phyloP scores from a whole-genome alignment of 1,284 basidiomycete species.

The Microbotryum lychnidis-dioicae region DNA sequence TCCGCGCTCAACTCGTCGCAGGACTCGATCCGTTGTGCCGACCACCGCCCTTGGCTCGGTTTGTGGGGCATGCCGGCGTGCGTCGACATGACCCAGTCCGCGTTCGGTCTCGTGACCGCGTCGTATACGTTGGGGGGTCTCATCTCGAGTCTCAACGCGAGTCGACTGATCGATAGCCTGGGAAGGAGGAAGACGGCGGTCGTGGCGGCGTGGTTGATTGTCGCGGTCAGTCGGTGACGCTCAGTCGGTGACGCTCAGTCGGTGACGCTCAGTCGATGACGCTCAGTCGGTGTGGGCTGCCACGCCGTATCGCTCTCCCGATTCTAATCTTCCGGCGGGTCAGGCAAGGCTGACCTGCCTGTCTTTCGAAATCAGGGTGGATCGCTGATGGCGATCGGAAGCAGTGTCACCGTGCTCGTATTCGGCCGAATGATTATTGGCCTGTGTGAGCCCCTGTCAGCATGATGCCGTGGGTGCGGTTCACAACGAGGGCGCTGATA shows the following conservation, averaged over 20 bases:
- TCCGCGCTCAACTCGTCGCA: slow-evolving; percentile 27
- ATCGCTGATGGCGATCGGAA: slow-evolving; percentile 17
- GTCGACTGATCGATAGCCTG: slow-evolving; percentile 22
- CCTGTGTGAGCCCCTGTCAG: slow-evolving; percentile 24
- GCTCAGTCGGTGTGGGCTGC: slow-evolving; percentile 1
- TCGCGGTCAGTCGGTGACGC: slow-evolving; percentile 13
- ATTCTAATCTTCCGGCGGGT: too few species aligned
- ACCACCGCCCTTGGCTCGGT: background rate
- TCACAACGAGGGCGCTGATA: too few species aligned
- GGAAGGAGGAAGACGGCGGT: slow-evolving; percentile 29
- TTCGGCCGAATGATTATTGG: slow-evolving; percentile 36
- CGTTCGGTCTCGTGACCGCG: slow-evolving; percentile 33
- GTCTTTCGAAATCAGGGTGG: slow-evolving; percentile 6
- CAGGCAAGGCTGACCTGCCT: background rate
- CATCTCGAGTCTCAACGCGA: slow-evolving; percentile 33
- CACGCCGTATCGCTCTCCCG: background rate
- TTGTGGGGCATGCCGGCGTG: slow-evolving; percentile 15
- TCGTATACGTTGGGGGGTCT: slow-evolving; percentile 43
- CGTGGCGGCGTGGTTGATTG: slow-evolving; percentile 8
- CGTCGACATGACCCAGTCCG: slow-evolving; percentile 12
- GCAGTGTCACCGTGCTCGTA: slow-evolving; percentile 15
- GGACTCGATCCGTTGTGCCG: slow-evolving; percentile 20
- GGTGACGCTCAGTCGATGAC: too few species aligned
- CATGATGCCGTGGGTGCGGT: too few species aligned
- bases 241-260: too few species aligned